Percentiles rank a stretch among this genome's conserved stretches.
These are phyloP conservation scores for Tubosaeta sp. DNA, from an alignment of 768 basidiomycete species.

Conservation along the genomic window DNA sequence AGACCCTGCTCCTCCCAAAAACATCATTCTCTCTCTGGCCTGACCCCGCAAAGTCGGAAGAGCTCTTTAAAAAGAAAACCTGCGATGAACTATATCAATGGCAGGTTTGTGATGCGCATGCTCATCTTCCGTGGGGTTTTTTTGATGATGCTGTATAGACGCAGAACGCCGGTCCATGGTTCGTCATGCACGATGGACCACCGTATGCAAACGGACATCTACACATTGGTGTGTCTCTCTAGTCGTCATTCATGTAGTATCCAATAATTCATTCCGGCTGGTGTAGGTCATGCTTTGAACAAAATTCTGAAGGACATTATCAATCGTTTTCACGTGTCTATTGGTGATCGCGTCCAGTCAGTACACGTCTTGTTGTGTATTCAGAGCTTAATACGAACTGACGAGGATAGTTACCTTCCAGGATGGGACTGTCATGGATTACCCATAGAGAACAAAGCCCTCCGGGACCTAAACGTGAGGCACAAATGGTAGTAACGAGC, in stretches of 20 bases:
- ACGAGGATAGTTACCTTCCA: slow-evolving; percentile 70
- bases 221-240: slow-evolving; percentile 71
- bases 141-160: slow-evolving; percentile 39
- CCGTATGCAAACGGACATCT: slow-evolving; percentile 97
- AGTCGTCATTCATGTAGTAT: too few species aligned
- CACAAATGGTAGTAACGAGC: neutral
- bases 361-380: slow-evolving; percentile 22
- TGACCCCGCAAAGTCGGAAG: slow-evolving; percentile 60
- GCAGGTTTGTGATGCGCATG: slow-evolving; percentile 52
- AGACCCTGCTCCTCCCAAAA: slow-evolving; percentile 76
- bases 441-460: slow-evolving; percentile 93
- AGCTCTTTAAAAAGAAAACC: slow-evolving; percentile 53
- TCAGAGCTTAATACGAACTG: neutral
- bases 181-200: slow-evolving; percentile 92
- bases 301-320: slow-evolving; percentile 96
- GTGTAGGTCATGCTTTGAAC: slow-evolving; percentile 87
- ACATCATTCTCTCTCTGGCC: slow-evolving; percentile 75
- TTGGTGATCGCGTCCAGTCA: slow-evolving; percentile 79
- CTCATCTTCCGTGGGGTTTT: neutral
- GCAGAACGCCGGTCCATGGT: slow-evolving; percentile 64
- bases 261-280: neutral
- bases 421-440: slow-evolving; percentile 99
- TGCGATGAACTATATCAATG: slow-evolving; percentile 72
- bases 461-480: slow-evolving; percentile 65
- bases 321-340: slow-evolving; percentile 78